Base-by-base conservation (phyloP, 2,329 filamentous ascomycete genomes). In the Rutstroemia sp. region DNA sequence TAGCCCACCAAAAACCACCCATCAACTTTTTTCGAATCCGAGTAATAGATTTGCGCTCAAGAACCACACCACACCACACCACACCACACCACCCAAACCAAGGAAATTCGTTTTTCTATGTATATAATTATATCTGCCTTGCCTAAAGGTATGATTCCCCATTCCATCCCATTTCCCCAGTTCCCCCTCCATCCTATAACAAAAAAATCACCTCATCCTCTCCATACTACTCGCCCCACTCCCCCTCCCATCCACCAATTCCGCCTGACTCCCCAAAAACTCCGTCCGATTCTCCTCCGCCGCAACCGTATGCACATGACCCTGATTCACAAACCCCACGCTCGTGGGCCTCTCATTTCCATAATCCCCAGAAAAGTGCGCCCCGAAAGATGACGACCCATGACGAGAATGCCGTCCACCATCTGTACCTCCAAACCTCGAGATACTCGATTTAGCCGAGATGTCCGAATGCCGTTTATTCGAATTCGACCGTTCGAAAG, bases 401-500 rank as follows among this genome's bases (percentile, higher is more conserved):
- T 53, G 58, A 39, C 62, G 30, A 3, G 73, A 42, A 72, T 77
- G 73, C 4, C 30, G 30, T 21, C 70, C 75, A 52, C 75, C 48
- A 8, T 18, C 18, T 7, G 16, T 71, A 18, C 77, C 77, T 21
- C 77, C 76, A 0, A 73, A 73, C 12, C 74, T 74, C 1, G 74
- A 74, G 41, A 75, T 69, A 0, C 80, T 82, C 0, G 79, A 81
- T 18, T 71, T 73, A 5, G 75, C 74, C 2, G 79, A 81, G 8
- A 75, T 73, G 6, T 74, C 75, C 2, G 79, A 81, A 23, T 75
- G 69, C 3, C 78, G 75, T 60, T 76, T 77, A 58, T 77, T 75
- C 1, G 81, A 83, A 39, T 73, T 74, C 23, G 73, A 77, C 5
- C 81, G 77, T 59, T 83, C 79, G 63, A 85, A 86, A 0, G 82